Evolutionary conservation across 1,139 yeast genomes (phyloP), one percentile per base, ranked within the genome.

Genomic region (Scheffersomyces parashehatae): DNA sequence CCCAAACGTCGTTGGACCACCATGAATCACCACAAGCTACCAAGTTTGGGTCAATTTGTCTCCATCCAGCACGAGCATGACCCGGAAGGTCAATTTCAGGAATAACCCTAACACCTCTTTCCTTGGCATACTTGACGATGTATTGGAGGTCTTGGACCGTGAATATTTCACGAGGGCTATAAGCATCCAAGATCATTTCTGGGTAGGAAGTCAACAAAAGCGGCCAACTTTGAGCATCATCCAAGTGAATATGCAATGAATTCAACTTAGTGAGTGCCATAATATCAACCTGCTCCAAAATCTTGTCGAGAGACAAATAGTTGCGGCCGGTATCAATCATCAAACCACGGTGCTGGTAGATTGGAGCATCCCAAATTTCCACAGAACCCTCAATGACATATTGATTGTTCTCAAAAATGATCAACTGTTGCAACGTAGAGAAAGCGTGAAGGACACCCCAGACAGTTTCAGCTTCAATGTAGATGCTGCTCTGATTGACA

Each of bases 61-160:
- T 54, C 73, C 75, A 75, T 2, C 81, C 81, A 10, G 78, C 68
- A 32, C 69, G 60, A 8, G 78, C 62, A 53, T 76, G 81, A 2
- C 78, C 79, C 1, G 81, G 81, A 60, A 73, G 55, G 47, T 76
- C 81, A 14, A 76, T 53, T 50, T 76, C 81, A 2, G 81, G 80
- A 34, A 76, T 54, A 5, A 76, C 63, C 39, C 80, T 59, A 4
- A 76, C 68, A 11, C 79, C 81, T 40, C 76, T 58, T 6, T 47
- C 56, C 10, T 50, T 47, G 2, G 76, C 80, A 50, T 71, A 74
- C 11, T 54, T 50, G 12, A 74, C 63, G 4, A 76, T 44, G 5
- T 58, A 51, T 28, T 47, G 44, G 31, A 76, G 55, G 41, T 73
- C 77, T 4, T 54, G 40, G n/a, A 53, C 60, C 8, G 67, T 51